These are phyloP conservation scores for Coemansia sp. DNA, from an alignment of 192 early-diverging fungal species.

Conservation along the genomic window DNA sequence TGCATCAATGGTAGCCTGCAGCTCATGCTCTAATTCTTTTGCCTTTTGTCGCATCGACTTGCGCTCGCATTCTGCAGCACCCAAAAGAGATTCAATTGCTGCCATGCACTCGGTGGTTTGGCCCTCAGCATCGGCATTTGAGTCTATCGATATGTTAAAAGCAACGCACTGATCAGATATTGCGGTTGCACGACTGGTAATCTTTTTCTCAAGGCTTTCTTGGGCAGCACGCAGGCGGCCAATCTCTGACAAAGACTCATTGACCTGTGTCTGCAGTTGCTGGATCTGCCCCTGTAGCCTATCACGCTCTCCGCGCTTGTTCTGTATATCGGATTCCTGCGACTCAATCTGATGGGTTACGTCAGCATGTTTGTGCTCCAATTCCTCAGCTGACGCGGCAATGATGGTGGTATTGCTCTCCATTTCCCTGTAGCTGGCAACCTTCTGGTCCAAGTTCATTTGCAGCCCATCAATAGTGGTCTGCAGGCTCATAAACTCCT, in stretches of 20 bases:
- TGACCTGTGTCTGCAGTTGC: slow-evolving; percentile 16
- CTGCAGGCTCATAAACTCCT: slow-evolving; percentile 42
- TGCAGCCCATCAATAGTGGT: slow-evolving; percentile 44
- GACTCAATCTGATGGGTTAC: slow-evolving; percentile 28
- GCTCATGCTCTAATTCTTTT: slow-evolving; percentile 16
- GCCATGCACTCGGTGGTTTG: slow-evolving; percentile 17
- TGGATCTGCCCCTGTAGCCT: slow-evolving; percentile 14
- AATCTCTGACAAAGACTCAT: slow-evolving; percentile 32
- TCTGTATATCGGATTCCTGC: slow-evolving; percentile 34
- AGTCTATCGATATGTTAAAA: slow-evolving; percentile 4
- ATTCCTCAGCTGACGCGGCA: slow-evolving; percentile 59
- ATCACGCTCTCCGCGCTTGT: slow-evolving; percentile 26
- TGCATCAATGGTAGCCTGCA: slow-evolving; percentile 33
- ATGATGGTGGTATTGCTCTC: slow-evolving; percentile 44
- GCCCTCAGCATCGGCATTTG: slow-evolving; percentile 15
- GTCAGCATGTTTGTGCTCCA: slow-evolving; percentile 58
- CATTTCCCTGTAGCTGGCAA: slow-evolving; percentile 50
- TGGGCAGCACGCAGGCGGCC: slow-evolving; percentile 31
- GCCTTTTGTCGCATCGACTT: slow-evolving; percentile 18
- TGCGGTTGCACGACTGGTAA: slow-evolving; percentile 19
- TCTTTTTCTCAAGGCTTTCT: slow-evolving; percentile 29
- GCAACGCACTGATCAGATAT: slow-evolving; percentile 23
- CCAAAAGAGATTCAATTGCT: slow-evolving; percentile 35
- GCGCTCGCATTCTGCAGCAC: slow-evolving; percentile 51
- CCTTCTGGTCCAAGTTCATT: slow-evolving; percentile 36